Percentiles rank a stretch among this genome's conserved stretches.
Conservation (phyloP, 805 yeast genomes). For the Cyberlindnera maritima region DNA sequence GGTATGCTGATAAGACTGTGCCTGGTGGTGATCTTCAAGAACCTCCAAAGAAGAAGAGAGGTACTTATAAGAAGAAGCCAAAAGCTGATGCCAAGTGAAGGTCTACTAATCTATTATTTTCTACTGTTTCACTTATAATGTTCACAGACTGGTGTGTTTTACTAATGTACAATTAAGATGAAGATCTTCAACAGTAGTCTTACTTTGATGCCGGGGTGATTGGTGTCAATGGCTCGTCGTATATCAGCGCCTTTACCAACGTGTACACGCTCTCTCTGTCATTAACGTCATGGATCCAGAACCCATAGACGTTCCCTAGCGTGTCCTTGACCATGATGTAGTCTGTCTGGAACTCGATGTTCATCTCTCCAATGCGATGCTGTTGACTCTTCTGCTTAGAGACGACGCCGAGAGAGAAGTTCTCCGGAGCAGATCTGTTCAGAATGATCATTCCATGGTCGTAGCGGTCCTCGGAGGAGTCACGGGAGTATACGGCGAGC, state of each 20-base stretch:
- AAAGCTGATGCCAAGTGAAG: conserved; percentile 1
- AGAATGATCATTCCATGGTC: conserved; percentile 68
- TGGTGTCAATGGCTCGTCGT: conserved; percentile 6
- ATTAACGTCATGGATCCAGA: conserved; percentile 71
- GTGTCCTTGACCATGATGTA: conserved; percentile 67
- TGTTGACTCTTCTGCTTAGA: conserved; percentile 47
- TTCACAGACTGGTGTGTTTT: background rate
- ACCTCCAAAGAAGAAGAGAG: conserved; percentile 28
- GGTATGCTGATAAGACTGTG: conserved; percentile 24
- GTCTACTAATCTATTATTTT: background rate
- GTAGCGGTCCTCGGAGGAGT: conserved; percentile 39
- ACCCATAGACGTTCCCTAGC: conserved; percentile 68
- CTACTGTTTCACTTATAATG: background rate
- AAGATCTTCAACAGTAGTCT: background rate
- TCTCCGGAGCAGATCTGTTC: conserved; percentile 65
- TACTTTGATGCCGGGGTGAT: background rate
- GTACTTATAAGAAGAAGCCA: conserved; percentile 29
- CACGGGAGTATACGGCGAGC: conserved; percentile 59
- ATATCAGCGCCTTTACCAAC: conserved; percentile 31
- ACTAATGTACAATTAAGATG: background rate
- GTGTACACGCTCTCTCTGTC: conserved; percentile 62
- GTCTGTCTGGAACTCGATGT: conserved; percentile 66
- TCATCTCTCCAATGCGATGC: conserved; percentile 45
- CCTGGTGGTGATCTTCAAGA: conserved; percentile 22
- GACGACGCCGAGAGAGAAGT: conserved; percentile 67